Evolutionary conservation across 768 basidiomycete species (phyloP), one percentile per base, ranked within the genome.

Genomic region (Boletus insuetus): DNA sequence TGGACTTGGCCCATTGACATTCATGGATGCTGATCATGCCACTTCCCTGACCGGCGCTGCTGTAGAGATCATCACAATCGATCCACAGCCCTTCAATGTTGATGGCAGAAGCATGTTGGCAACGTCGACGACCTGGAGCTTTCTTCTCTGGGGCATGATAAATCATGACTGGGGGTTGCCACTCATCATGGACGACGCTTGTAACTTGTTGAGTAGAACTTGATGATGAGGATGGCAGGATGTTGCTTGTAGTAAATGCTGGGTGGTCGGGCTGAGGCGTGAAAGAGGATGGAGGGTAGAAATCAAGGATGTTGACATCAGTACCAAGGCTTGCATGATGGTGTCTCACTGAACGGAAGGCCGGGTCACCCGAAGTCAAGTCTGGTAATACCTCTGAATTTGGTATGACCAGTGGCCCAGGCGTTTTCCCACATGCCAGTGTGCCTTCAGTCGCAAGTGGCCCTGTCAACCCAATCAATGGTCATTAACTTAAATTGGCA

Each of bases 1-100:
- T 24, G 32, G 46, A 42, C 34, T 9, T 29, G 22, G 32, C 43
- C 60, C 58, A 53, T 11, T 42, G 53, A 24, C 59, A 60, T 37
- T 51, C 19, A 17, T 58, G 38, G n/a, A 58, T 46, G 13, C 6
- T 20, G 42, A 52, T 43, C 3, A 12, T 11, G 13, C 6, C 10
- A 10, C 12, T 6, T 1, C 34, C 40, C 22, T 46, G 31, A 5
- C 6, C 11, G 2, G 20, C 40, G 7, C 32, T 14, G 14, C n/a
- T 22, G 24, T 10, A 20, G 11, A 59, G 41, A 11, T 52, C 58
- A 0, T 42, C 60, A 24, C 39, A 24, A 20, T 61, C 60, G 40
- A 60, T 46, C 50, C 39, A 52, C 1, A 49, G 6, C 2, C 54
- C 58, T 3, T 43, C 37, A 2, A 50, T 8, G n/a, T 45, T 60